Percentiles rank a stretch among this genome's conserved stretches.
Evolutionary conservation across 1,284 basidiomycete species (phyloP).

Genomic region (Ganoderma lingzhi): DNA sequence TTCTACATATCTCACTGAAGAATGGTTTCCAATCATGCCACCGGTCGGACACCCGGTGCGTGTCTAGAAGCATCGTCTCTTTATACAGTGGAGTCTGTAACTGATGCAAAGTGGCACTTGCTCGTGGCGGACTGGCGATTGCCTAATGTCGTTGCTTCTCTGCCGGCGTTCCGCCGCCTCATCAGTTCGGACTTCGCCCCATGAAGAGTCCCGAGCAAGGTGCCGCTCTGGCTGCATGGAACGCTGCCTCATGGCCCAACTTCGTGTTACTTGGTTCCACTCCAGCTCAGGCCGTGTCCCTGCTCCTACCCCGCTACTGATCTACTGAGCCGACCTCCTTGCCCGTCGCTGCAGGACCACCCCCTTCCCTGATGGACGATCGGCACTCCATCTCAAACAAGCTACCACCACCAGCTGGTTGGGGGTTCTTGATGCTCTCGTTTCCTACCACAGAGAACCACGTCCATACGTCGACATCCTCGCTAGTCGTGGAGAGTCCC

Average conservation of each 20-base stretch:
- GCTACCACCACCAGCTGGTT: neutral
- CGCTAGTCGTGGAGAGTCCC: neutral
- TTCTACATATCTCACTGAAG: neutral
- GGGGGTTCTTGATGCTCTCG: neutral
- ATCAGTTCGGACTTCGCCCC: neutral
- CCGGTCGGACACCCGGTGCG: neutral
- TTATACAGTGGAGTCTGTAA: neutral
- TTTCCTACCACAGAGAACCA: neutral
- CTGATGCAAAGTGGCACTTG: neutral
- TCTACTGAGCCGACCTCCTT: neutral
- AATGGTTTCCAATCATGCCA: neutral
- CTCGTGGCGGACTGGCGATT: neutral
- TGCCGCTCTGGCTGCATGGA: neutral
- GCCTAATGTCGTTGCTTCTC: neutral
- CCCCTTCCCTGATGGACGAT: neutral
- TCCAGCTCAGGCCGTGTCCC: neutral
- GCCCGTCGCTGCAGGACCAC: neutral
- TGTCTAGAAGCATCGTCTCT: neutral
- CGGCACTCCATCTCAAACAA: neutral
- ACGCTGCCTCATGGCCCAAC: neutral
- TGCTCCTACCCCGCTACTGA: neutral
- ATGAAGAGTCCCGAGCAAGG: neutral
- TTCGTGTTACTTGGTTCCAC: neutral
- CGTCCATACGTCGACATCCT: neutral
- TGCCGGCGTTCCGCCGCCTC: neutral